Base-by-base conservation (phyloP, 2,329 filamentous ascomycete genomes). In the Colletotrichum lupini region DNA sequence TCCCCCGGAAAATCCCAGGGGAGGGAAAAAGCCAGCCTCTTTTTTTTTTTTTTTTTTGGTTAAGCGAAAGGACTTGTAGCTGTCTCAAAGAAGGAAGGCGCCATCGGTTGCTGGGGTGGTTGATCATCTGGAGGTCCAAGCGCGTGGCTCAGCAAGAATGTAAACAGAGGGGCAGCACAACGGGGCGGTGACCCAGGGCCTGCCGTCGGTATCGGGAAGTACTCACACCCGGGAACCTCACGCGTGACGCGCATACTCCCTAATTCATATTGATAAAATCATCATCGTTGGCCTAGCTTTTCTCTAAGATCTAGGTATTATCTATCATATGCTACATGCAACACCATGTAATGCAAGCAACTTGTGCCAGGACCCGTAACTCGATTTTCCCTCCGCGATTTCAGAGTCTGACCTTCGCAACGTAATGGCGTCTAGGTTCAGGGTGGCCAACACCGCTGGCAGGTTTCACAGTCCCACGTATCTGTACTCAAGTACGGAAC, bases 141-240 rank as follows among this genome's bases (percentile, higher is more conserved):
- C 52, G 52, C 16, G 14, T 22, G 46, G 16, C 16, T 63, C n/a
- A n/a, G 60, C 60, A 46, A 22, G 60, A 28, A 35, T 22, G 59
- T 65, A 57, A 65, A 57, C 28, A 65, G 62, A 57, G 62, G 62
- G 62, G 52, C 62, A 65, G 7, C 9, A 37, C 53, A 56, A 49
- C 19, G 6, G 42, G 42, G 19, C 42, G 42, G 42, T 49, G 42
- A 19, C 8, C 24, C 53, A 16, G 37, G 6, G 37, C 37, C 37
- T 56, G 53, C 26, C 53, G 24, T 56, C 42, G 42, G 19, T 49
- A 49, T 49, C 19, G 42, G 19, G 42, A 11, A 49, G 8, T 19
- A n/a, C 42, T 49, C 42, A 22, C 16, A 42, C 16, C 37, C 37
- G 16, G 6, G 37, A 19, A 19, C 16, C 37, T 42, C 37, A 35